Conservation (phyloP, 1,284 basidiomycete species). For the Sanghuangporus weigelae region DNA sequence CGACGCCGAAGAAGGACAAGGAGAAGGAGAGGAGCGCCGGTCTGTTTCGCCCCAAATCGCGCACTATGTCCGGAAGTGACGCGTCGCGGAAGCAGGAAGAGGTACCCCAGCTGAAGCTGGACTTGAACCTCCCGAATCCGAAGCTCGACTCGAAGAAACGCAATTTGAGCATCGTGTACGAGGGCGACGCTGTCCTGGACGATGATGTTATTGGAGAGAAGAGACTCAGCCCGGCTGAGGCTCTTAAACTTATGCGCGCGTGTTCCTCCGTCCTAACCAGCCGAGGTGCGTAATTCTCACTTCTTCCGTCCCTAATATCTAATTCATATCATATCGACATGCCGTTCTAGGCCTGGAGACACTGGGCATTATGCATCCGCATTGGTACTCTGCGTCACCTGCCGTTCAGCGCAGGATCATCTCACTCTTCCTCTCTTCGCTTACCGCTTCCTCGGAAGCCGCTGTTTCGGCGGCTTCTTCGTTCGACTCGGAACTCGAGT, state of each 20-base stretch:
- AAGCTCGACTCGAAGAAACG: slow-evolving; percentile 40
- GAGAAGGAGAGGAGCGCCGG: slow-evolving; percentile 34
- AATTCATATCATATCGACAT: slow-evolving; percentile 10
- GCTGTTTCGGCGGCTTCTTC: slow-evolving; percentile 38
- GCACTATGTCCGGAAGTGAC: slow-evolving; percentile 27
- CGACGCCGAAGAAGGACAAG: slow-evolving; percentile 26
- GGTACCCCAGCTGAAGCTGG: slow-evolving; percentile 53
- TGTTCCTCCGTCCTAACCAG: slow-evolving; percentile 59
- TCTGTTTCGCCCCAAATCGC: slow-evolving; percentile 46
- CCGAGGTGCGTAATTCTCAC: slow-evolving; percentile 42
- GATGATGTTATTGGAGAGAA: slow-evolving; percentile 51
- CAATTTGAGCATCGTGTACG: slow-evolving; percentile 45
- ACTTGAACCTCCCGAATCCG: slow-evolving; percentile 39
- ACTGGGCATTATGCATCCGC: slow-evolving; percentile 74
- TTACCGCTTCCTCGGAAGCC: slow-evolving; percentile 39
- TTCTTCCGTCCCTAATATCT: not conserved
- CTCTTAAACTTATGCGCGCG: slow-evolving; percentile 54
- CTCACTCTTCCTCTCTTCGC: slow-evolving; percentile 63
- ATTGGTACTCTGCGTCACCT: slow-evolving; percentile 70
- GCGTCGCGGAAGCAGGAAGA: slow-evolving; percentile 27
- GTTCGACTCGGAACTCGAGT: slow-evolving; percentile 60
- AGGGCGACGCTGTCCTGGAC: slow-evolving; percentile 38
- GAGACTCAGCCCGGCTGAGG: slow-evolving; percentile 52
- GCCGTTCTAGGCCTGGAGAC: slow-evolving; percentile 55
- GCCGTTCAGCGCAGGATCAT: slow-evolving; percentile 63